These are phyloP conservation scores for Amesomyces nigricolor DNA, from an alignment of 2,329 filamentous ascomycete genomes.

Conservation along the genomic window DNA sequence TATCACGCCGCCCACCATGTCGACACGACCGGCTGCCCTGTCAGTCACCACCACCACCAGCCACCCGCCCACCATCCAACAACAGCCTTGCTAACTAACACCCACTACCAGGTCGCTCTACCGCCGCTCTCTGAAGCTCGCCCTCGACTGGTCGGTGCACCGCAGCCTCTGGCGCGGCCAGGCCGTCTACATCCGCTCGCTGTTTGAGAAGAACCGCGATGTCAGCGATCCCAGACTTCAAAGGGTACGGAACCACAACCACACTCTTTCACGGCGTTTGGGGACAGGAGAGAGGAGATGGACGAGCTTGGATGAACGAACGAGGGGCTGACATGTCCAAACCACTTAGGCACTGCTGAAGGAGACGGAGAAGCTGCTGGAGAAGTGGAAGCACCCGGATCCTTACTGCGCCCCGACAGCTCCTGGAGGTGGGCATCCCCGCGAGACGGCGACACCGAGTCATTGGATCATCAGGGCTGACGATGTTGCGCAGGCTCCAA, in stretches of 20 bases:
- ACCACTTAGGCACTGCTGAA: constrained; percentile 64
- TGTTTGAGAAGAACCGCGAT: constrained; percentile 90
- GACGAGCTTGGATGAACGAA: background rate
- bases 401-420: constrained; percentile 85
- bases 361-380: constrained; percentile 81
- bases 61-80: background rate
- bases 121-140: constrained; percentile 84
- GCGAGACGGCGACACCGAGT: background rate
- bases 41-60: constrained; percentile 13
- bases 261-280: too few species aligned
- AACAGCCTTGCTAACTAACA: constrained; percentile 20
- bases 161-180: constrained; percentile 91
- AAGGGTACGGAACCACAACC: constrained; percentile 52
- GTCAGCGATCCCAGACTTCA: constrained; percentile 80
- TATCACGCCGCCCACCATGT: constrained; percentile 21
- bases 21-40: constrained; percentile 25
- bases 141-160: constrained; percentile 93
- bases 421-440: constrained; percentile 70
- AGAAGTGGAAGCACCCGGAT: constrained; percentile 97
- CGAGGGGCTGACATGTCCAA: background rate
- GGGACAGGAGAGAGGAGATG: background rate
- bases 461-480: constrained; percentile 1
- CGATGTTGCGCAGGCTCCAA: constrained; percentile 64
- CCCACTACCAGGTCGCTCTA: constrained; percentile 63
- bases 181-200: constrained; percentile 87